A percentile compares a stretch with the other conserved stretches of the same genome.
Conservation (phyloP, 495 filamentous ascomycete species). For the Talaromyces liani region DNA sequence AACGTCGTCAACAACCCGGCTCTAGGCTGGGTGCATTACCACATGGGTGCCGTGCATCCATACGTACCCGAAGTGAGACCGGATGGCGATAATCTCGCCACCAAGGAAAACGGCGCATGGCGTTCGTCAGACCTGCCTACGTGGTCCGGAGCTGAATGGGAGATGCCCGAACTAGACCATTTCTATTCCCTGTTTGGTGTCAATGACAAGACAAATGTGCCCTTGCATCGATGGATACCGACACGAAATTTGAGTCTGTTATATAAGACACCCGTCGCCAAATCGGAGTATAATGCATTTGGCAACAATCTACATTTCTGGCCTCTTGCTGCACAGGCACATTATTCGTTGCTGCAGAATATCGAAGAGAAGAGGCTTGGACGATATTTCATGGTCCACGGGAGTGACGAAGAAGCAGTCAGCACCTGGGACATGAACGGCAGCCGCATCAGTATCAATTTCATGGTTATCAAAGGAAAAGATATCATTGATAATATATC, state of each 20-base stretch:
- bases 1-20: slow-evolving; percentile 41
- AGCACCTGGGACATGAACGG: slow-evolving; percentile 37
- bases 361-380: slow-evolving; percentile 32
- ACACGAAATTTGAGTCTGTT: slow-evolving; percentile 24
- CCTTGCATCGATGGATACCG: slow-evolving; percentile 37
- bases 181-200: slow-evolving; percentile 10
- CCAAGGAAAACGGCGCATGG: slow-evolving; percentile 19
- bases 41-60: slow-evolving; percentile 34
- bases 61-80: slow-evolving; percentile 31
- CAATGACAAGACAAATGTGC: slow-evolving; percentile 18
- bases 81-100: slow-evolving; percentile 8
- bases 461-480: slow-evolving; percentile 37
- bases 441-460: slow-evolving; percentile 38
- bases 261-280: slow-evolving; percentile 29
- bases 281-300: slow-evolving; percentile 16
- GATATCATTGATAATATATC: slow-evolving; percentile 26
- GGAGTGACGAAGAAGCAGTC: slow-evolving; percentile 11
- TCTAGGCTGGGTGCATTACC: slow-evolving; percentile 37
- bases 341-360: slow-evolving; percentile 41
- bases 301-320: slow-evolving; percentile 29
- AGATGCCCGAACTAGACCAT: slow-evolving; percentile 10
- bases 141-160: slow-evolving; percentile 13
- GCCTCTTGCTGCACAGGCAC: slow-evolving; percentile 40
- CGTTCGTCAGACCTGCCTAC: slow-evolving; percentile 18
- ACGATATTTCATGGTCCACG: slow-evolving; percentile 22